Conservation (phyloP, 2,329 filamentous ascomycete genomes). For the Colletotrichum eremochloae region DNA sequence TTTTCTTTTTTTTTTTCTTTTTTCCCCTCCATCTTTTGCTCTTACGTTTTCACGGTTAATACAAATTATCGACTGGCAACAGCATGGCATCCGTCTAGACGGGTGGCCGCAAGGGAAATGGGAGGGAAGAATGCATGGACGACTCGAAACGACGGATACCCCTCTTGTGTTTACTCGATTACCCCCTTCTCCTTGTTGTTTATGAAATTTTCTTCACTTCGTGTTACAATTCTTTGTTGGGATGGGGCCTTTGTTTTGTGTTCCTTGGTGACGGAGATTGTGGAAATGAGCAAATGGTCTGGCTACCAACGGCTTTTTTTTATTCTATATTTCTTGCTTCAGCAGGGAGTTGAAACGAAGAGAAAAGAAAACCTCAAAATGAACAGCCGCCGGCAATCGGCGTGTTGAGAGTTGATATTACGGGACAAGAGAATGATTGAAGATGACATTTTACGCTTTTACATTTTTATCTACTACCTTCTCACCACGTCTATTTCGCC, state of each 20-base stretch:
- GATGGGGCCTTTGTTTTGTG: slow-evolving; percentile 18
- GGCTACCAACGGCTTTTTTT: slow-evolving; percentile 43
- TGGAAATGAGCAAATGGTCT: slow-evolving; percentile 37
- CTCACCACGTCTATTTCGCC: slow-evolving; percentile 30
- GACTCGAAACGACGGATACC: slow-evolving; percentile 62
- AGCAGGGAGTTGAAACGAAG: slow-evolving; percentile 43
- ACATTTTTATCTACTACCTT: slow-evolving; percentile 30
- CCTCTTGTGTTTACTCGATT: slow-evolving; percentile 46
- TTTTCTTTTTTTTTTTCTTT: no score
- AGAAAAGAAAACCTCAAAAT: slow-evolving; percentile 43
- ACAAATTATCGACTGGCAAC: slow-evolving; percentile 57
- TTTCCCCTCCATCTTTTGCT: slow-evolving; percentile 38
- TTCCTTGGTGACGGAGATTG: slow-evolving; percentile 36
- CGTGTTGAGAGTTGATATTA: slow-evolving; percentile 28
- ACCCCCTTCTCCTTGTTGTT: slow-evolving; percentile 41
- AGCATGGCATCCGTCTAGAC: slow-evolving; percentile 49
- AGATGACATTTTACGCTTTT: slow-evolving; percentile 37
- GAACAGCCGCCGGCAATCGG: slow-evolving; percentile 36
- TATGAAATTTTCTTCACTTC: slow-evolving; percentile 35
- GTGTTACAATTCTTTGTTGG: slow-evolving; percentile 32
- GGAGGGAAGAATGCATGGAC: slow-evolving; percentile 60
- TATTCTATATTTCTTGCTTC: slow-evolving; percentile 29
- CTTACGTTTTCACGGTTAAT: slow-evolving; percentile 46
- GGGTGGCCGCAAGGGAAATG: slow-evolving; percentile 47
- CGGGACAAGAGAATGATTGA: slow-evolving; percentile 46